Evolutionary conservation across 805 yeast genomes (phyloP), one percentile per base, ranked within the genome.

Genomic region (Schwanniomyces polymorphus): DNA sequence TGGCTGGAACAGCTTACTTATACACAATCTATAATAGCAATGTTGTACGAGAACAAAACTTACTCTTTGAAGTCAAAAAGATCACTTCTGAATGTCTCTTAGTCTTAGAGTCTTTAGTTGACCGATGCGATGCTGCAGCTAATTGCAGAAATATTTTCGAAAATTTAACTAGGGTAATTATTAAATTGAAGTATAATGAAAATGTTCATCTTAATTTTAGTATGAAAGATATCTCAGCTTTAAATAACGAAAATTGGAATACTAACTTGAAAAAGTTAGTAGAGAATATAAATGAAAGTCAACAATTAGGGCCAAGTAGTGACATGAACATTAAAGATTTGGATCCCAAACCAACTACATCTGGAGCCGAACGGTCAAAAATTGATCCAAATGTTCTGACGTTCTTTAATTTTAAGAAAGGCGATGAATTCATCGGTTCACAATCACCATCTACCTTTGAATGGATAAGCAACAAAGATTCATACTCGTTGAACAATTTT

Each of bases 1-100:
- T 88, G 86, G 91, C 96, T 0, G 95, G 96, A 0, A 86, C 92
- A 25, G 86, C 96, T 1, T 90, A 82, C 55, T 70, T 91, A 38
- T 90, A 87, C 60, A 79, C 91, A 0, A 74, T 89, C 11, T 90
- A 87, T 61, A 86, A 86, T 61, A 80, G 88, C 31, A 74, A 74
- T n/a, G 77, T 75, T 41, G 80, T 78, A 2, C 63, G 85, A 18
- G 59, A 65, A 5, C 66, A 67, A 5, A 74, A 81, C 16, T 61
- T 76, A 1, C 53, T 81, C 17, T 71, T 73, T 18, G 81, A 63
- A 17, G 72, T 72, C 33, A 67, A 67, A 48, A 76, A 53, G 41
- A 73, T 84, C 28, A 81, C 86, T 21, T 72, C 71, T 25, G 75
- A 77, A 38, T 82, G 88, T 42, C 70, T 82, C 43, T 70, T 73